These are phyloP conservation scores for Colletotrichum tropicale DNA, from an alignment of 2,329 filamentous ascomycete species.

Conservation along the genomic window DNA sequence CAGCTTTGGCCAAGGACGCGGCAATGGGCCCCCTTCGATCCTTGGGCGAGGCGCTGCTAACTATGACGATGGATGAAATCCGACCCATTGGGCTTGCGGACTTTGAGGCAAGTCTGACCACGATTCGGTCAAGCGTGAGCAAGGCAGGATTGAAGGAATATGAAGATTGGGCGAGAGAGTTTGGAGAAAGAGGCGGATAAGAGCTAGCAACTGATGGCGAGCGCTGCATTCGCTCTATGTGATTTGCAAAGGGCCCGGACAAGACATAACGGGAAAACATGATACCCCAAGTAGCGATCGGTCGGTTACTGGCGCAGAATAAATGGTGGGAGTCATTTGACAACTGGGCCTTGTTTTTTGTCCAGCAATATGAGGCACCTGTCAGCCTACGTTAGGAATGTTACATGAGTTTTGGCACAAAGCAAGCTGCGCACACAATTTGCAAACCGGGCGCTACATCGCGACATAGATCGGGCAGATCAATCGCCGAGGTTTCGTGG, in stretches of 20 bases:
- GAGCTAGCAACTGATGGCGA: background rate
- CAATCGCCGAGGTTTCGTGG: background rate
- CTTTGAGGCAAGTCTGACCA: slow-evolving; percentile 82
- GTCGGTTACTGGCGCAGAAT: background rate
- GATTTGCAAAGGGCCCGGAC: background rate
- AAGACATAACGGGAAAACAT: background rate
- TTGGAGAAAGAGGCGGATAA: slow-evolving; percentile 87
- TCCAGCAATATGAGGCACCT: background rate
- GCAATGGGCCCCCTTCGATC: slow-evolving; percentile 95
- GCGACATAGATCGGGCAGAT: background rate
- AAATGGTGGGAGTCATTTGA: background rate
- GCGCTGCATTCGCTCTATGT: background rate
- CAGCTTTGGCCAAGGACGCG: slow-evolving; percentile 93
- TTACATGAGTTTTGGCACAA: background rate
- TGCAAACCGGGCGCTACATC: background rate
- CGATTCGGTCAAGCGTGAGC: slow-evolving; percentile 89
- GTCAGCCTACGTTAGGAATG: background rate
- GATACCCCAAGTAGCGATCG: background rate
- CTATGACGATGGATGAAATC: slow-evolving; percentile 95
- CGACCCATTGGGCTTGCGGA: slow-evolving; percentile 82
- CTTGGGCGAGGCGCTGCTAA: slow-evolving; percentile 85
- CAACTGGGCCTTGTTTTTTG: background rate
- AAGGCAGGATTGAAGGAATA: slow-evolving; percentile 84
- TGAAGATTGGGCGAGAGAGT: slow-evolving; percentile 92
- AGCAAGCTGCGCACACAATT: background rate